Evolutionary conservation across 106 monocot genomes (phyloP).

Genomic region (Dendrobium huoshanense): DNA sequence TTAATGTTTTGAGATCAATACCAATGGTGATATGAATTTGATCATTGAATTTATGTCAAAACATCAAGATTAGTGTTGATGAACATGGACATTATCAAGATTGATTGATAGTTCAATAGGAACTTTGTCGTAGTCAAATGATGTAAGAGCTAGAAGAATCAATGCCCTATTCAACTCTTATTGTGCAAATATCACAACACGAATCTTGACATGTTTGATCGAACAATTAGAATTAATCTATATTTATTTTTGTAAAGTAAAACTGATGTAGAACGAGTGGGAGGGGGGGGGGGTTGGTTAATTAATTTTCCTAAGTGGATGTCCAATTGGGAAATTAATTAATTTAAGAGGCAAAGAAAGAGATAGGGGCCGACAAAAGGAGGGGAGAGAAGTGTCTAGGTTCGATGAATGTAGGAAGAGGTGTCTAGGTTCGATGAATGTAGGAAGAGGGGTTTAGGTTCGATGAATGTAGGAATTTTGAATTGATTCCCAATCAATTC

Average conservation of each 20-base stretch:
- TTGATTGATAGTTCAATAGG: not conserved
- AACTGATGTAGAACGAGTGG: no score
- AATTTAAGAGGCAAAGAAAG: no score
- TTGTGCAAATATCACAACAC: not conserved
- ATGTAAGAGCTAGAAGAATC: not conserved
- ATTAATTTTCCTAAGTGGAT: no score
- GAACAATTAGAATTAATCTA: not conserved
- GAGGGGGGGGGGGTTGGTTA: no score
- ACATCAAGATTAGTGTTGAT: not conserved
- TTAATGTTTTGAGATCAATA: not conserved
- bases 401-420: no score
- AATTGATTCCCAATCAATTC: no score
- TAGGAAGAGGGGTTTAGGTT: no score
- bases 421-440: no score
- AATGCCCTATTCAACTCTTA: not conserved
- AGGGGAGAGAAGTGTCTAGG: no score
- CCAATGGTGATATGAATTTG: not conserved
- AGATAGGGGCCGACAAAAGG: no score
- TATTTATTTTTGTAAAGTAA: not conserved
- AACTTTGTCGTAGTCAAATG: not conserved
- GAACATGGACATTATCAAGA: not conserved
- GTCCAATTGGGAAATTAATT: no score
- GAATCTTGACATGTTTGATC: not conserved
- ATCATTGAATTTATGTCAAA: not conserved
- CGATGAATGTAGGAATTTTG: no score